A percentile compares a stretch with the other conserved stretches of the same genome.
Conservation (phyloP, 306 rosid species). For the Carpinus fangiana region DNA sequence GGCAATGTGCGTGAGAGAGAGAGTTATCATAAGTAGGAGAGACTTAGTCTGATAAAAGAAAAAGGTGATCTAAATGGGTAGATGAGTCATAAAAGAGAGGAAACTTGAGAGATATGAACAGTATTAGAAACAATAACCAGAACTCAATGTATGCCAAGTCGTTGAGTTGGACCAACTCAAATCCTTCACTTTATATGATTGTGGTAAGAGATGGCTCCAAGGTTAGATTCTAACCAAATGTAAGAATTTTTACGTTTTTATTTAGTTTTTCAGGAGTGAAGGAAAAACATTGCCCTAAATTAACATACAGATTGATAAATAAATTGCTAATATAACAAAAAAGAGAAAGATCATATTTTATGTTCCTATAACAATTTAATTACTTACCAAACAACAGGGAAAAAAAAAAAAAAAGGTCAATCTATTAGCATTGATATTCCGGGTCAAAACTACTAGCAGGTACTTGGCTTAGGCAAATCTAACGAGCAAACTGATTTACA, state of each 20-base stretch:
- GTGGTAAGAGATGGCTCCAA: no score
- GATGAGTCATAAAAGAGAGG: not conserved
- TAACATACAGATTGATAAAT: not conserved
- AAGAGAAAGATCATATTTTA: not conserved
- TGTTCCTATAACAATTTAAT: not conserved
- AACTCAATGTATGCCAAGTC: not conserved
- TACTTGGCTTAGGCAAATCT: not conserved
- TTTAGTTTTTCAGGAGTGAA: no score
- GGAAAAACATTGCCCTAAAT: not conserved
- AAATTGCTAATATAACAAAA: no score
- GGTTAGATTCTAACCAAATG: no score
- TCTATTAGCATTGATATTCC: not conserved
- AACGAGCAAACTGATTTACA: not conserved
- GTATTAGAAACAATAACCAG: not conserved
- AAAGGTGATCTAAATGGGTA: not conserved
- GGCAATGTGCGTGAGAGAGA: no score
- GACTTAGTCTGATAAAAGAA: not conserved
- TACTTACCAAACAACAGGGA: not conserved
- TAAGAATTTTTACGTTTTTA: no score
- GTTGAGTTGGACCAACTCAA: not conserved
- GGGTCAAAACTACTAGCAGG: not conserved
- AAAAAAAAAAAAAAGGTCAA: not conserved
- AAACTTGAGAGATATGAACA: not conserved
- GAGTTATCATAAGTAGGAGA: not conserved
- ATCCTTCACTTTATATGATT: not conserved